Evolutionary conservation across 1,284 basidiomycete species (phyloP).

Genomic region (Cerrena zonata): DNA sequence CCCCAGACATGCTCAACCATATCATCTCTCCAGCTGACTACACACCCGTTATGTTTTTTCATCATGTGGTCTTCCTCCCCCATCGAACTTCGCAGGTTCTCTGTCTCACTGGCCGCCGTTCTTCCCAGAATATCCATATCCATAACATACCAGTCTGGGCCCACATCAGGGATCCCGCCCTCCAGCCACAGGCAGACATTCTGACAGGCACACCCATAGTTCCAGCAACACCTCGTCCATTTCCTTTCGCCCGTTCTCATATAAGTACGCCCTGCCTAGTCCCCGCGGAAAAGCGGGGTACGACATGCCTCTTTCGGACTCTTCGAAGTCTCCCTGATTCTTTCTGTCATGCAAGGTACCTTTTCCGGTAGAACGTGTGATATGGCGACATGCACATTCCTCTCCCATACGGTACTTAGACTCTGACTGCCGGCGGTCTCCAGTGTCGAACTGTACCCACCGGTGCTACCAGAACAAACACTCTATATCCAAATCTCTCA

Average conservation of each 20-base stretch:
- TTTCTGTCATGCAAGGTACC: constrained; percentile 12
- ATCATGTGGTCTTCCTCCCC: background rate
- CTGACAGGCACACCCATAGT: background rate
- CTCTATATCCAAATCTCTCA: too few species aligned
- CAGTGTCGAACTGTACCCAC: background rate
- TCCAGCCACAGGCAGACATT: background rate
- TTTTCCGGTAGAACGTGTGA: constrained; percentile 15
- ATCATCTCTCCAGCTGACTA: background rate
- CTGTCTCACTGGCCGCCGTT: background rate
- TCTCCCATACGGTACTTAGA: background rate
- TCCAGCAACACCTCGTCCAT: background rate
- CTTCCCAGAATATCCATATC: background rate
- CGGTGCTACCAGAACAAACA: too few species aligned
- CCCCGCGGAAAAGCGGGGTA: constrained; percentile 5
- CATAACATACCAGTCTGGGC: constrained; percentile 1
- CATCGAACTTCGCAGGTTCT: background rate
- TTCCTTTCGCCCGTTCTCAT: background rate
- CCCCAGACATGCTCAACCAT: background rate
- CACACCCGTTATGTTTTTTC: background rate
- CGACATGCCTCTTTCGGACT: constrained; percentile 19
- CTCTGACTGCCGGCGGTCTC: background rate
- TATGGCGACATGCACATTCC: background rate
- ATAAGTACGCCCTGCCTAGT: background rate
- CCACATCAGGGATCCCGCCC: background rate
- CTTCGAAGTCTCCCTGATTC: constrained; percentile 16